Conservation (phyloP, 768 basidiomycete genomes). For the Infundibulicybe gibba region DNA sequence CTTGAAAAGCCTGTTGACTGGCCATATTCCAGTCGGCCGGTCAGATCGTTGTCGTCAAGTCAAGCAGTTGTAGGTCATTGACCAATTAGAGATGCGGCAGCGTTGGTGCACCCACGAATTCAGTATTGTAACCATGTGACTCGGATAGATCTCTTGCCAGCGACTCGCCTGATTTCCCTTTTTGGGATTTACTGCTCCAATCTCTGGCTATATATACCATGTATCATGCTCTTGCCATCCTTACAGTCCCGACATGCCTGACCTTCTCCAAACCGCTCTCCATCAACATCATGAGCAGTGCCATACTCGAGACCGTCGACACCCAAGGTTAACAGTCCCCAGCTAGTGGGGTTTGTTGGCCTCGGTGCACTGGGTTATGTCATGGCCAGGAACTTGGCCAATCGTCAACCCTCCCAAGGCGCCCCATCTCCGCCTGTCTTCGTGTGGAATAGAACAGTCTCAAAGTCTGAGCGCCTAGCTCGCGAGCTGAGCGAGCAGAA, state of each 20-base stretch:
- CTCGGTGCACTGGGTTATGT: slow-evolving; percentile 68
- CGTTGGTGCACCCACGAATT: background rate
- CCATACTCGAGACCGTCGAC: slow-evolving; percentile 60
- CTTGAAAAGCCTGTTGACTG: slow-evolving; percentile 45
- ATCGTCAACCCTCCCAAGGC: slow-evolving; percentile 33
- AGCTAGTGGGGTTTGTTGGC: slow-evolving; percentile 41
- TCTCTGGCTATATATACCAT: no score
- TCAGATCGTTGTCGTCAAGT: slow-evolving; percentile 1
- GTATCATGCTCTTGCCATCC: no score
- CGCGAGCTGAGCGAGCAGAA: slow-evolving; percentile 52
- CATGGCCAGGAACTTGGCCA: slow-evolving; percentile 82
- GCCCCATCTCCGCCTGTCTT: slow-evolving; percentile 47
- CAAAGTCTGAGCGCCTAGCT: slow-evolving; percentile 55
- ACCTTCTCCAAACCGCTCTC: slow-evolving; percentile 15
- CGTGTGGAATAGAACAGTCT: slow-evolving; percentile 72
- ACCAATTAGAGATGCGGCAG: background rate
- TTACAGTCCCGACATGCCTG: slow-evolving; percentile 11
- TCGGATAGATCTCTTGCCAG: background rate
- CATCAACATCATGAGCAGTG: slow-evolving; percentile 11
- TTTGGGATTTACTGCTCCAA: no score
- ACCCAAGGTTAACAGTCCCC: slow-evolving; percentile 29
- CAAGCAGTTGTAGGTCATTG: slow-evolving; percentile 7
- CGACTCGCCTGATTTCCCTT: no score
- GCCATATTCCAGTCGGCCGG: slow-evolving; percentile 32
- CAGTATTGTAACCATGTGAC: background rate